Evolutionary conservation across 352 stramenopile genomes (phyloP).

Genomic region (Pilasporangium apinafurcum): DNA sequence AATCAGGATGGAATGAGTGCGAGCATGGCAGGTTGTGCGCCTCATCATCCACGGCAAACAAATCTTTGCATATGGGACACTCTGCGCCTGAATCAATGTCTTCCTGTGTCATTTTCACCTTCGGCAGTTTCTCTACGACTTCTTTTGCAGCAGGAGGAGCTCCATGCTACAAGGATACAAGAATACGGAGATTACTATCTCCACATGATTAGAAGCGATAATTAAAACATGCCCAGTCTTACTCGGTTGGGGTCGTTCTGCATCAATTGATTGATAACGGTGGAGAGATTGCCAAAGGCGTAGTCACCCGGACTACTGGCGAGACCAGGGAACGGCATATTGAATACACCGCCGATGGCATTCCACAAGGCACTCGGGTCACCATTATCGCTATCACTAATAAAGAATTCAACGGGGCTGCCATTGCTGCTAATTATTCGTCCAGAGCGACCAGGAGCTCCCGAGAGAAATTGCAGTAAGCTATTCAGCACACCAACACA

Average conservation of each 20-base stretch:
- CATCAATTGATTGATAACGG: conserved; percentile 86
- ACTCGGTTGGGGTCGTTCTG: conserved; percentile 84
- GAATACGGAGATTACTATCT: not conserved
- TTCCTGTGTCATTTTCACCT: conserved; percentile 61
- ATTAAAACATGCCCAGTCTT: conserved; percentile 5
- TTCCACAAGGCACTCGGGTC: conserved; percentile 44
- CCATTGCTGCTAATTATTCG: conserved; percentile 63
- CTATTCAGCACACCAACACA: conserved; percentile 9
- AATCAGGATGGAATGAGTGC: conserved; percentile 80
- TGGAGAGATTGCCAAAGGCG: conserved; percentile 78
- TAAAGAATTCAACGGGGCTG: conserved; percentile 69
- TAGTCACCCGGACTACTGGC: conserved; percentile 74
- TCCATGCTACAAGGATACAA: conserved; percentile 47
- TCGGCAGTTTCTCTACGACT: conserved; percentile 66
- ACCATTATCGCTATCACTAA: conserved; percentile 39
- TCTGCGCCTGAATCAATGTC: conserved; percentile 75
- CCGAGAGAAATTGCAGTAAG: conserved; percentile 42
- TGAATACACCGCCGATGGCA: conserved; percentile 54
- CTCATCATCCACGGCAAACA: conserved; percentile 74
- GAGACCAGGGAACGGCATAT: conserved; percentile 21
- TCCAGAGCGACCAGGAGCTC: conserved; percentile 18
- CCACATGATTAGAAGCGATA: not conserved
- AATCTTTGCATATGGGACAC: conserved; percentile 84
- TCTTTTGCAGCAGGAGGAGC: conserved; percentile 71
- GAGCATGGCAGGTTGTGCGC: conserved; percentile 66